These are phyloP conservation scores for Populus hybrid DNA, from an alignment of 441 rosid species.

Conservation along the genomic window DNA sequence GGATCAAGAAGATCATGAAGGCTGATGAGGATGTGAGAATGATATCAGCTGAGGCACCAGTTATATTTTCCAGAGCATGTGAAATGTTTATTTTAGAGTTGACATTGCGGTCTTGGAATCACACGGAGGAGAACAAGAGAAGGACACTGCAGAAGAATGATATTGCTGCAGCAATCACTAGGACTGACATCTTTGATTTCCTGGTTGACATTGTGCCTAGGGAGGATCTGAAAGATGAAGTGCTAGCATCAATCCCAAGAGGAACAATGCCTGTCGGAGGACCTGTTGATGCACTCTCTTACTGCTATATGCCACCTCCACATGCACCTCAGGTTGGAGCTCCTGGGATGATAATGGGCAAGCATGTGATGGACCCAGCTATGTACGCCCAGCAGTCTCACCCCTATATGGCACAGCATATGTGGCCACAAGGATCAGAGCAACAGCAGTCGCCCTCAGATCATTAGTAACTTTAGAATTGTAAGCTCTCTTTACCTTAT, in stretches of 20 bases:
- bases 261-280: constrained; percentile 64
- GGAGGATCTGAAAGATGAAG: constrained; percentile 78
- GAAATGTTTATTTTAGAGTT: constrained; percentile 87
- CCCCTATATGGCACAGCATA: too few relatives aligned
- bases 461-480: too few relatives aligned
- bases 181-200: constrained; percentile 31
- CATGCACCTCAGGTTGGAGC: constrained; percentile 60
- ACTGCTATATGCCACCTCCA: constrained; percentile 71
- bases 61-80: constrained; percentile 81
- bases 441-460: too few relatives aligned
- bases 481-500: too few relatives aligned
- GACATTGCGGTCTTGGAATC: constrained; percentile 83
- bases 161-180: constrained; percentile 80
- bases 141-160: constrained; percentile 84
- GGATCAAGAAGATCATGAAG: constrained; percentile 94
- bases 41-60: constrained; percentile 92
- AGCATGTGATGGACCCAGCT: constrained; percentile 66
- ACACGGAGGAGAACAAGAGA: constrained; percentile 83
- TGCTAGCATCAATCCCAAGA: constrained; percentile 65
- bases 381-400: too few relatives aligned
- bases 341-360: constrained; percentile 85
- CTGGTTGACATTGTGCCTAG: constrained; percentile 77
- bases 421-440: too few relatives aligned
- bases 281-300: constrained; percentile 62
- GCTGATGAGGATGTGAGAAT: constrained; percentile 88